Conservation (phyloP, 1,139 yeast species). For the Kodamaea ohmeri region DNA sequence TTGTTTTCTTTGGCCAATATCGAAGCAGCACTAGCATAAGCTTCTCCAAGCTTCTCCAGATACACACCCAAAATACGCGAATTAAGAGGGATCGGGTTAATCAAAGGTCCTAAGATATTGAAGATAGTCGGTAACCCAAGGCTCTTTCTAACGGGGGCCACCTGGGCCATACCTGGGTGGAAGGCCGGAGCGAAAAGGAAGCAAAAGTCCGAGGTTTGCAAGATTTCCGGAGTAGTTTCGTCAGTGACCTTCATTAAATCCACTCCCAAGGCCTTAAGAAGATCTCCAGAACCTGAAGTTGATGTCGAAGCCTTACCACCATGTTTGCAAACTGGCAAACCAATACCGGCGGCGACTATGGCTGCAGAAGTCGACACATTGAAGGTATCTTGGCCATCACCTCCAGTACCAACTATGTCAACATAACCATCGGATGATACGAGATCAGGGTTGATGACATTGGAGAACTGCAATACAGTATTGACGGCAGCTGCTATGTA, state of each 20-base stretch:
- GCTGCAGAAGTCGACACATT: constrained; percentile 95
- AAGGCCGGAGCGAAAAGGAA: constrained; percentile 91
- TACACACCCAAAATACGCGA: constrained; percentile 90
- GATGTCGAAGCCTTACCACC: constrained; percentile 98
- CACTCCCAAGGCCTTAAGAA: constrained; percentile 72
- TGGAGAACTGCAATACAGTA: constrained; percentile 63
- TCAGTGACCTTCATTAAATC: constrained; percentile 68
- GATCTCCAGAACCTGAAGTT: constrained; percentile 89
- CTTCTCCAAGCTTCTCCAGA: constrained; percentile 71
- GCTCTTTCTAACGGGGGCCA: constrained; percentile 70
- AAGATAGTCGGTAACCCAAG: constrained; percentile 91
- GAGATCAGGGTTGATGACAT: constrained; percentile 39
- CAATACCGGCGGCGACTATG: constrained; percentile 90
- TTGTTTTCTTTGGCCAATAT: constrained; percentile 45
- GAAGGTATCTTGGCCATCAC: constrained; percentile 95
- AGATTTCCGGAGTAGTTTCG: constrained; percentile 61
- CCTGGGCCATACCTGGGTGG: constrained; percentile 89
- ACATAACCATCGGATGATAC: constrained; percentile 57
- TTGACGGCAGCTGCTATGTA: constrained; percentile 83
- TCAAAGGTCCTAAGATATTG: constrained; percentile 87
- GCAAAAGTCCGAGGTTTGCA: constrained; percentile 57
- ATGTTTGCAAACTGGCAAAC: constrained; percentile 78
- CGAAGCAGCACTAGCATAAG: constrained; percentile 79
- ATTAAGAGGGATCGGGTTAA: constrained; percentile 84
- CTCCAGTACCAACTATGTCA: constrained; percentile 97